Evolutionary conservation across 495 filamentous ascomycete species (phyloP).

Genomic region (Hypoxylon rickii): DNA sequence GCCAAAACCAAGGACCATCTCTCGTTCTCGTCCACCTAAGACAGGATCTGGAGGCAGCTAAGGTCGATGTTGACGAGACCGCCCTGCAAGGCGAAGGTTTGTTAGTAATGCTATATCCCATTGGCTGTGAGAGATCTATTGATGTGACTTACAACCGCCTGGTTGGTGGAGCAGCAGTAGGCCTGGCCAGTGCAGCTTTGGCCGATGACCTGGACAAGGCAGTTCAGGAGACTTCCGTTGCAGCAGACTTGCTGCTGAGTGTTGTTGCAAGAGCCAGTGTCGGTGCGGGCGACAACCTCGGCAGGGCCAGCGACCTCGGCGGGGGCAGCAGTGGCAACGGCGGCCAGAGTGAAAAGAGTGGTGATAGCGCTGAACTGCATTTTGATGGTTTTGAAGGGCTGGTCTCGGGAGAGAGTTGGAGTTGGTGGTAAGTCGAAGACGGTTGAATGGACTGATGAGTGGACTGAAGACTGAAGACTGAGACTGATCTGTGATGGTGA

Average conservation of each 20-base stretch:
- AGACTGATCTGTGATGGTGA: slow-evolving; percentile 18
- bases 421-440: slow-evolving; percentile 6
- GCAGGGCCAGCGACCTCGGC: no score
- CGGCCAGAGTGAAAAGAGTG: slow-evolving; percentile 30
- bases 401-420: slow-evolving; percentile 3
- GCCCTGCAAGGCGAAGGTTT: neutral
- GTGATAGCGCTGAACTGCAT: slow-evolving; percentile 33
- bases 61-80: slow-evolving; percentile 19
- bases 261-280: slow-evolving; percentile 17
- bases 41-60: slow-evolving; percentile 21
- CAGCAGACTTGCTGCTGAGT: slow-evolving; percentile 30
- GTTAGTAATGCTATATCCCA: neutral
- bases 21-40: neutral
- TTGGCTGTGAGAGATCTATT: neutral
- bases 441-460: slow-evolving; percentile 15
- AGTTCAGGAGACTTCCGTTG: slow-evolving; percentile 8
- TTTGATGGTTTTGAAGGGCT: slow-evolving; percentile 16
- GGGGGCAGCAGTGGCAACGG: slow-evolving; percentile 30
- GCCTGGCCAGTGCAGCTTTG: slow-evolving; percentile 10
- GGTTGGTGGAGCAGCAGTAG: slow-evolving; percentile 23
- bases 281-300: slow-evolving; percentile 16
- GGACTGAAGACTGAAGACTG: slow-evolving; percentile 10
- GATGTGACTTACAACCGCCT: slow-evolving; percentile 9
- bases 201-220: slow-evolving; percentile 11
- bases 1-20: neutral